A percentile compares a stretch with the other conserved stretches of the same genome.
phyloP scores from a whole-genome alignment of 1,284 basidiomycete species.

The Ganoderma leucocontextum region DNA sequence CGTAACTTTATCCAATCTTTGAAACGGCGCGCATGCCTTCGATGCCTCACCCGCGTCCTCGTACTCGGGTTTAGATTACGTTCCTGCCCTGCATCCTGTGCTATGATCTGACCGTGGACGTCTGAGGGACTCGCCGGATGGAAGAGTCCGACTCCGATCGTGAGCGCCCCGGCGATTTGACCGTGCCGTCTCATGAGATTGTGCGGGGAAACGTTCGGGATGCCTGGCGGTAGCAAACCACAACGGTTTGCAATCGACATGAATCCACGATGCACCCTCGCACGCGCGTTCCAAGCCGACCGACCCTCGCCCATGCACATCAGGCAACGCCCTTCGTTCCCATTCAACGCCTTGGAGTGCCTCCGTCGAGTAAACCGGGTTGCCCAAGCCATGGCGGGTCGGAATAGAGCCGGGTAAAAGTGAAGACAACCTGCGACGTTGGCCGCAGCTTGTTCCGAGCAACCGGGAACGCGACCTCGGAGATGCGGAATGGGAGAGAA shows the following conservation, averaged over 20 bases:
- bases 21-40: conserved; percentile 1
- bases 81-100: background rate
- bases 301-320: background rate
- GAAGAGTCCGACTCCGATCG: background rate
- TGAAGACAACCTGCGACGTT: background rate
- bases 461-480: background rate
- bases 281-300: background rate
- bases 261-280: background rate
- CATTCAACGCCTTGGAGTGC: background rate
- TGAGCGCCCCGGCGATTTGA: background rate
- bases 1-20: background rate
- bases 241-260: background rate
- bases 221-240: background rate
- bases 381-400: background rate
- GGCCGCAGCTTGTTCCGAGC: background rate
- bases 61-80: background rate
- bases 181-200: background rate
- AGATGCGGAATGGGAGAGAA: background rate
- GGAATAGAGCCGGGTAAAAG: background rate
- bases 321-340: background rate
- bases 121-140: background rate
- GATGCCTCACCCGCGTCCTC: background rate
- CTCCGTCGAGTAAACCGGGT: background rate
- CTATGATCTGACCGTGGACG: background rate
- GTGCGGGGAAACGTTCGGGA: conserved; percentile 1